Conservation (phyloP, 371 early-diverging fungal species). For the Mortierella polycephala region DNA sequence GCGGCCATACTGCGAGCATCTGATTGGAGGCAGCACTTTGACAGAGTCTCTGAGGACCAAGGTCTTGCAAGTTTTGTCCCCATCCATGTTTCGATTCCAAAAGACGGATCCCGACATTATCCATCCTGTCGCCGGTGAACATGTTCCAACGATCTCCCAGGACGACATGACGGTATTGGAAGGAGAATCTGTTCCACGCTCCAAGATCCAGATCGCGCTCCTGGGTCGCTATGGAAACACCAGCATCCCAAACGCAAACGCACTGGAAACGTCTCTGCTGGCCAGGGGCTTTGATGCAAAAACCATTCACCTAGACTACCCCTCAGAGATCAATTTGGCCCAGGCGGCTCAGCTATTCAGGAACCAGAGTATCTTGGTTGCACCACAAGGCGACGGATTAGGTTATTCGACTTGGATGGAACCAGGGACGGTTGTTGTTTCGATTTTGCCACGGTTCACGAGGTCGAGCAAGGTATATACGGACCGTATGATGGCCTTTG, state of each 20-base stretch:
- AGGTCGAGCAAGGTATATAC: constrained; percentile 51
- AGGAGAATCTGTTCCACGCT: constrained; percentile 42
- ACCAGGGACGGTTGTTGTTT: constrained; percentile 40
- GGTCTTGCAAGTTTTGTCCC: constrained; percentile 15
- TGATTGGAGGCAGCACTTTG: constrained; percentile 38
- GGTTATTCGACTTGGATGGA: constrained; percentile 50
- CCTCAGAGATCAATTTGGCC: constrained; percentile 27
- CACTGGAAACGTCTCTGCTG: constrained; percentile 43
- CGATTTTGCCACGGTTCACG: constrained; percentile 47
- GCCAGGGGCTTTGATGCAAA: constrained; percentile 44
- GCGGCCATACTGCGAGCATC: constrained; percentile 42
- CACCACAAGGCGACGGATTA: constrained; percentile 48
- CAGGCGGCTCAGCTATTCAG: constrained; percentile 48
- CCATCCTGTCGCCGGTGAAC: constrained; percentile 28
- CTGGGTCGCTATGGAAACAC: constrained; percentile 53
- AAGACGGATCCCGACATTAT: constrained; percentile 41
- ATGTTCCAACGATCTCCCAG: constrained; percentile 13
- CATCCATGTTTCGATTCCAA: constrained; percentile 41
- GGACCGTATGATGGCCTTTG: constrained; percentile 53
- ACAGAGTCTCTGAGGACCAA: constrained; percentile 29
- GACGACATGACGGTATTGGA: constrained; percentile 17
- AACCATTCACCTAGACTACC: constrained; percentile 46
- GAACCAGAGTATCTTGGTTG: constrained; percentile 42
- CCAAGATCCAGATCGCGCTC: constrained; percentile 43
- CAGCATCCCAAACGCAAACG: constrained; percentile 44